Percentiles rank a stretch among this genome's conserved stretches.
Conservation (phyloP, 1,284 basidiomycete species). For the Flammula alnicola region DNA sequence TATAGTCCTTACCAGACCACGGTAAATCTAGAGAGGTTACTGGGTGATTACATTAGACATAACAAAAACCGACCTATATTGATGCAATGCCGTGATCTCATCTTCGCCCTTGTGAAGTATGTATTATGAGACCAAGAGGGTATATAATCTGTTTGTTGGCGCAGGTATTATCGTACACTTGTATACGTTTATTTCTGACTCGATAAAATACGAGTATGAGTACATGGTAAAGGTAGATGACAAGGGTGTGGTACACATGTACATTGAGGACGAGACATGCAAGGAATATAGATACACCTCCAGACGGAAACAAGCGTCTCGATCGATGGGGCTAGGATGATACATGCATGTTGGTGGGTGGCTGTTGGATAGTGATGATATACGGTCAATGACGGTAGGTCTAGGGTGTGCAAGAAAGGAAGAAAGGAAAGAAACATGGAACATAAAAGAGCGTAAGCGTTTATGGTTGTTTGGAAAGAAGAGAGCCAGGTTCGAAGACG, state of each 20-base stretch:
- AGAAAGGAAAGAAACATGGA: conserved; percentile 14
- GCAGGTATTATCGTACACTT: background rate
- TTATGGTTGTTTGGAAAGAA: conserved; percentile 55
- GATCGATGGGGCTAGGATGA: conserved; percentile 11
- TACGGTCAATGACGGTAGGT: conserved; percentile 2
- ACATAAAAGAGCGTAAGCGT: conserved; percentile 8
- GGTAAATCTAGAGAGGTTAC: too few species aligned
- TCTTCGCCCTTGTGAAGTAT: too few species aligned
- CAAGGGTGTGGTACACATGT: background rate
- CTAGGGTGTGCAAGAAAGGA: conserved; percentile 6
- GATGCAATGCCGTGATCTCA: too few species aligned
- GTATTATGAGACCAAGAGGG: too few species aligned
- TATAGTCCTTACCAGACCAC: too few species aligned
- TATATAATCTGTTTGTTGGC: too few species aligned
- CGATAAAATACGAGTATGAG: conserved; percentile 4
- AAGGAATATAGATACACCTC: conserved; percentile 18
- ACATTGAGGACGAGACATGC: conserved; percentile 4
- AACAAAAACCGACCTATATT: too few species aligned
- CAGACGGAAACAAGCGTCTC: conserved; percentile 3
- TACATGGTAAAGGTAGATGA: conserved; percentile 3
- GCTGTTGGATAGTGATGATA: conserved; percentile 8
- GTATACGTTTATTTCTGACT: background rate
- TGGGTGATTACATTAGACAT: too few species aligned
- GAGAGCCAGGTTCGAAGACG: conserved; percentile 71
- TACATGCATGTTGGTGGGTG: conserved; percentile 9